A percentile compares a stretch with the other conserved stretches of the same genome.
Evolutionary conservation across 2,329 filamentous ascomycete species (phyloP).

Genomic region (Harringtonia lauricola): DNA sequence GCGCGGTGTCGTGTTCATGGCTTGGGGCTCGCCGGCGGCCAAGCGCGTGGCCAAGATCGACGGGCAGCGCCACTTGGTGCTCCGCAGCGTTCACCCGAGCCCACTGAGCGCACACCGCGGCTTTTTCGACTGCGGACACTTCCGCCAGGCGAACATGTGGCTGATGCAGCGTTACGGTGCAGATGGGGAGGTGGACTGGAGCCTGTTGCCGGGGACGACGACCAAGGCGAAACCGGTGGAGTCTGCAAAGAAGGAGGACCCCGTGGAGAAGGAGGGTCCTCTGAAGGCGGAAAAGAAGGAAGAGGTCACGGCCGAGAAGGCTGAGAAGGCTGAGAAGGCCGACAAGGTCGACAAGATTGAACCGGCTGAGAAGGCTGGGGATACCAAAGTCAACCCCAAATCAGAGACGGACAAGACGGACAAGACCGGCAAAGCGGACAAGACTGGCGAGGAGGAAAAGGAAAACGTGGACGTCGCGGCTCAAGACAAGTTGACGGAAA

Average conservation of each 20-base stretch:
- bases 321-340: too few relatives aligned
- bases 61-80: constrained; percentile 62
- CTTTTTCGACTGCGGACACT: constrained; percentile 77
- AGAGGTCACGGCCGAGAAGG: too few relatives aligned
- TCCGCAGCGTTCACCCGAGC: constrained; percentile 84
- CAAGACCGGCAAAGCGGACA: too few relatives aligned
- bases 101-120: constrained; percentile 77
- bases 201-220: constrained; percentile 30
- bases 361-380: too few relatives aligned
- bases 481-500: too few relatives aligned
- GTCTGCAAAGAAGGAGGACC: neutral
- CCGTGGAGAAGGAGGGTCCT: too few relatives aligned
- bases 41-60: constrained; percentile 69
- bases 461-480: too few relatives aligned
- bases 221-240: constrained; percentile 9
- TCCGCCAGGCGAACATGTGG: constrained; percentile 78
- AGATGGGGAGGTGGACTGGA: constrained; percentile 81
- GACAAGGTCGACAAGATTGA: too few relatives aligned
- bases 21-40: constrained; percentile 81
- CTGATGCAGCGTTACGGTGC: constrained; percentile 65
- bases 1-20: constrained; percentile 83
- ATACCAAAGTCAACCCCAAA: too few relatives aligned
- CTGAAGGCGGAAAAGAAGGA: neutral
- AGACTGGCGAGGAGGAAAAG: too few relatives aligned
- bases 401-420: too few relatives aligned